Conservation (phyloP, 331 rosid genomes). For the Acacia concinna region DNA sequence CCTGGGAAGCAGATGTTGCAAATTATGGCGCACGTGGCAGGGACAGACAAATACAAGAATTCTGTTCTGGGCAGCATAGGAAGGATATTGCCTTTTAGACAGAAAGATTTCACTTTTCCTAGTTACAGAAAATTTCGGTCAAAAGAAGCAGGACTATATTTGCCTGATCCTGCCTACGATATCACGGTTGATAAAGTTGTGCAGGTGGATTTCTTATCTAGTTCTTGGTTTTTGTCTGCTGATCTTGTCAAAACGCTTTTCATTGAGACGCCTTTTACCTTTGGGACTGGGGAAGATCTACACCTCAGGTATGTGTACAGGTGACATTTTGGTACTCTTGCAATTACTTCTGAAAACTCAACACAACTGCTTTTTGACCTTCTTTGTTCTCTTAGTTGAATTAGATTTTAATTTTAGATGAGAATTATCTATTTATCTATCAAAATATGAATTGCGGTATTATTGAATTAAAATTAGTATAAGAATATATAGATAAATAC, state of each 20-base stretch:
- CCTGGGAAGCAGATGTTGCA: slow-evolving; percentile 90
- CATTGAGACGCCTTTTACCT: slow-evolving; percentile 84
- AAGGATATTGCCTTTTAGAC: slow-evolving; percentile 89
- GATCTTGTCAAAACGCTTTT: slow-evolving; percentile 83
- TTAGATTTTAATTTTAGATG: neutral
- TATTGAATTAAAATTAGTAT: neutral
- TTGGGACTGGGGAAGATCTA: slow-evolving; percentile 96
- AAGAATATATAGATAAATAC: neutral
- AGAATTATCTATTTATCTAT: neutral
- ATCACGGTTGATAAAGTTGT: slow-evolving; percentile 81
- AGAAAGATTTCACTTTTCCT: slow-evolving; percentile 89
- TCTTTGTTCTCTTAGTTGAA: neutral
- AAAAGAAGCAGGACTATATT: slow-evolving; percentile 89
- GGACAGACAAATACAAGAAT: slow-evolving; percentile 78
- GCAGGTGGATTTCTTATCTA: slow-evolving; percentile 98
- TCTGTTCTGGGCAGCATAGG: slow-evolving; percentile 92
- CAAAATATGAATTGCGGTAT: slow-evolving; percentile 24
- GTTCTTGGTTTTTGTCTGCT: slow-evolving; percentile 93
- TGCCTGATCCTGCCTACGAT: slow-evolving; percentile 98
- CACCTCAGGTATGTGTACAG: slow-evolving; percentile 70
- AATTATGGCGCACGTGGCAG: slow-evolving; percentile 86
- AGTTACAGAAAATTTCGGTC: slow-evolving; percentile 89
- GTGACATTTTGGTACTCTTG: neutral
- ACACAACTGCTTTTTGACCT: neutral
- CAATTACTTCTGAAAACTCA: neutral